Base-by-base conservation (phyloP, 2,329 filamentous ascomycete genomes). In the Cytospora leucostoma region DNA sequence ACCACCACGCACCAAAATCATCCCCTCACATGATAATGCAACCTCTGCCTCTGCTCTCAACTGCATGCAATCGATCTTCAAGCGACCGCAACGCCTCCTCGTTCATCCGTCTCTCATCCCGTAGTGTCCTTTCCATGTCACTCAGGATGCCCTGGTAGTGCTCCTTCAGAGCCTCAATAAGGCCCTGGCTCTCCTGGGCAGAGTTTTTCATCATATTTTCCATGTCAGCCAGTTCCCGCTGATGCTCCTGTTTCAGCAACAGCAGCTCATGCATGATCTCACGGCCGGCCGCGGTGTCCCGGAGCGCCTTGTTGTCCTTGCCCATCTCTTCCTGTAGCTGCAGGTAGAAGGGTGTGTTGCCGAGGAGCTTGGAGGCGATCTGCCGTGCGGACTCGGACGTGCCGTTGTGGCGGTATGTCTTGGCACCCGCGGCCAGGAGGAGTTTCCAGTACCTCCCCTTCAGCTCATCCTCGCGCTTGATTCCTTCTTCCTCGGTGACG, bases 301-400 rank as follows among this genome's bases (percentile, higher is more conserved):
- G 77, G 21, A 87, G 80, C 57, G 80, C 82, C 70, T 80, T 83
- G 47, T 83, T 73, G 56, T 88, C 82, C 69, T 82, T 83, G 67
- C 82, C 84, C 67, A 91, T 74, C 71, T 90, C 88, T 53, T 86
- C 82, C 68, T 90, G 90, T 73, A 90, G 88, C 35, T 84, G 81
- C 56, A 85, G 80, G 72, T 89, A 90, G 58, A 90, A 77, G 10
- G 85, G 86, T 69, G 88, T 86, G 61, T 89, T 90, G 72, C 88
- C 86, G 59, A 69, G 65, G 32, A 73, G 65, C 38, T 38, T 63
- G 8, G 54, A 53, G 10, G 71, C 66, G 34, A 72, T 68, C 5
- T 55, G 50, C 13, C 35, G 60, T 7, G 71, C 71, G 17, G 69
- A 71, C 33, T 67, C 68, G 1, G 59, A 44, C 2, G 69, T 71